Percentiles rank a stretch among this genome's conserved stretches.
phyloP scores from a whole-genome alignment of 2,329 filamentous ascomycete genomes.

The Fusarium liriodendri region DNA sequence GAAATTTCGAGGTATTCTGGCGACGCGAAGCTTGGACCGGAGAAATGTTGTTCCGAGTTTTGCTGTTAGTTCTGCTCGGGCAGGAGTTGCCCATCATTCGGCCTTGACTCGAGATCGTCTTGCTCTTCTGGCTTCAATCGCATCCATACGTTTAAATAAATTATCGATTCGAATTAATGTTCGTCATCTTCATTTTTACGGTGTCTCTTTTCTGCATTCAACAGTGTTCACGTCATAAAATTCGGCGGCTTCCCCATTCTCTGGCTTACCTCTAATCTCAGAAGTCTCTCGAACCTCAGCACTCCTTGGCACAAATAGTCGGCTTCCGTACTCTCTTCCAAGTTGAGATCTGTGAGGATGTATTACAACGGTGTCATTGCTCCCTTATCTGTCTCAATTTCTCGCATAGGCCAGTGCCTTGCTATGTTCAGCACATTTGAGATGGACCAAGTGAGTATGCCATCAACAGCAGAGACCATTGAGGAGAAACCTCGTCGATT shows the following conservation, averaged over 20 bases:
- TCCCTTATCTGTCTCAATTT: background rate
- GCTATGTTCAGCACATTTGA: no score
- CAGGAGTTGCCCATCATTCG: no score
- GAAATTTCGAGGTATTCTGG: slow-evolving; percentile 42
- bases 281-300: background rate
- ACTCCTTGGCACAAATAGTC: background rate
- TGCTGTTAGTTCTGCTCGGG: background rate
- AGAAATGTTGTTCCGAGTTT: slow-evolving; percentile 18
- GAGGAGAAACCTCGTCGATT: background rate
- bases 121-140: no score
- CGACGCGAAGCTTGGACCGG: slow-evolving; percentile 34
- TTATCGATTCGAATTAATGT: no score
- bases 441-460: background rate
- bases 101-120: no score
- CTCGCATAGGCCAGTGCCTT: background rate
- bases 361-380: background rate
- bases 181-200: no score
- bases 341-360: background rate
- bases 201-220: no score
- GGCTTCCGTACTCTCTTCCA: background rate
- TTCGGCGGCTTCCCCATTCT: no score
- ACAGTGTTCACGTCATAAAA: no score
- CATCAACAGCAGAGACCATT: background rate
- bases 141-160: no score
- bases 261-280: no score